Base-by-base conservation (phyloP, 352 stramenopile genomes). In the Phytophthora fragariaefolia region DNA sequence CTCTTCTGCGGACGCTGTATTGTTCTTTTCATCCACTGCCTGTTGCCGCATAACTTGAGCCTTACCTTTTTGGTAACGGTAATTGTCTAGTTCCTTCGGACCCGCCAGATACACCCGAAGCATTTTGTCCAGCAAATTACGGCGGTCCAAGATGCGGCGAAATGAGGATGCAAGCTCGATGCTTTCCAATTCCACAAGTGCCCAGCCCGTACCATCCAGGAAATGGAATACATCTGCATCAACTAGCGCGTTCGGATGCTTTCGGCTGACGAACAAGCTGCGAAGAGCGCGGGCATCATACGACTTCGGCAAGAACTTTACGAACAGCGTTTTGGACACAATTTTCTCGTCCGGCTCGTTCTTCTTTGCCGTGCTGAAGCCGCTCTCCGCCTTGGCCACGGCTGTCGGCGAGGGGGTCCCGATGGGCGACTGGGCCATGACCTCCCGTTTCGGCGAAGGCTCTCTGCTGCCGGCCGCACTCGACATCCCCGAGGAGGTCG, bases 201-300 rank as follows among this genome's bases (percentile, higher is more conserved):
- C 88, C 88, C 88, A 96, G 6, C 86, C 83, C 0, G 74, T 85
- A 12, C 72, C 77, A 43, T 93, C 79, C 12, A 91, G 63, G 51
- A 96, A 91, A 32, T 87, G 82, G 61, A 96, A 93, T 18, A 91
- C 57, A 9, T 94, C 81, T 3, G 90, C 60, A 47, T 76, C 66
- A 3, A 82, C 58, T 2, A 96, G 42, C 15, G 79, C 71, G 17
- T 73, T 49, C 17, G 68, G 72, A 24, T 78, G 67, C 30, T 75
- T 73, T 23, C 74, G 65, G 49, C 57, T 76, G 1, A 81, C 46
- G 32, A 93, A 91, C 27, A 93, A 36, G 2, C 57, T 67, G 15
- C 85, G 80, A 4, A 92, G 54, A 0, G 68, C 50, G 10, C 55
- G 18, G 22, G 77, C 74, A 20, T 79, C 71, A 46, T 81, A 93